These are phyloP conservation scores for Russula vinacea DNA, from an alignment of 768 basidiomycete species.

Conservation along the genomic window DNA sequence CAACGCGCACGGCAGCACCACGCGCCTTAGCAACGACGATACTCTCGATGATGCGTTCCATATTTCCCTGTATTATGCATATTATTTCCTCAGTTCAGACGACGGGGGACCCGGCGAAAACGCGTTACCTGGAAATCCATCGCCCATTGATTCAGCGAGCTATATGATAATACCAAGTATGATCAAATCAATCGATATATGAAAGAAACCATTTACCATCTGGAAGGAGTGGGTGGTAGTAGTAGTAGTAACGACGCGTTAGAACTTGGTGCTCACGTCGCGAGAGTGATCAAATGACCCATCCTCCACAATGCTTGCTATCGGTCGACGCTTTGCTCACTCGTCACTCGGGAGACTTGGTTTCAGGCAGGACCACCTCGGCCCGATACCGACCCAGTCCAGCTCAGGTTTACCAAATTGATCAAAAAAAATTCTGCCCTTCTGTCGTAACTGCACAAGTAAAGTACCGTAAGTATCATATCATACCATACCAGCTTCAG, in stretches of 20 bases:
- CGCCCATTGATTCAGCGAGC: conserved; percentile 96
- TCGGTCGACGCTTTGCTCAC: neutral
- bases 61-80: conserved; percentile 70
- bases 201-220: conserved; percentile 6
- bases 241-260: conserved; percentile 32
- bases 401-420: neutral
- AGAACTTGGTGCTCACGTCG: conserved; percentile 53
- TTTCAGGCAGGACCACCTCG: no score
- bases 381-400: no score
- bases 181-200: neutral
- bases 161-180: conserved; percentile 34
- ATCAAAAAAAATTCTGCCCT: neutral
- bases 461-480: conserved; percentile 1
- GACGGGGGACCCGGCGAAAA: no score
- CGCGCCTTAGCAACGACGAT: conserved; percentile 84
- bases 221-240: neutral
- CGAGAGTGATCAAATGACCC: conserved; percentile 85
- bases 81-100: no score
- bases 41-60: conserved; percentile 84
- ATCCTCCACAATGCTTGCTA: conserved; percentile 38
- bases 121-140: conserved; percentile 78
- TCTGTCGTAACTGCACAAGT: conserved; percentile 1
- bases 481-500: no score
- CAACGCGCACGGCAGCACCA: conserved; percentile 89
- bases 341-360: neutral